Conservation (phyloP, 2,329 filamentous ascomycete genomes). For the Lasiodiplodia citricola region DNA sequence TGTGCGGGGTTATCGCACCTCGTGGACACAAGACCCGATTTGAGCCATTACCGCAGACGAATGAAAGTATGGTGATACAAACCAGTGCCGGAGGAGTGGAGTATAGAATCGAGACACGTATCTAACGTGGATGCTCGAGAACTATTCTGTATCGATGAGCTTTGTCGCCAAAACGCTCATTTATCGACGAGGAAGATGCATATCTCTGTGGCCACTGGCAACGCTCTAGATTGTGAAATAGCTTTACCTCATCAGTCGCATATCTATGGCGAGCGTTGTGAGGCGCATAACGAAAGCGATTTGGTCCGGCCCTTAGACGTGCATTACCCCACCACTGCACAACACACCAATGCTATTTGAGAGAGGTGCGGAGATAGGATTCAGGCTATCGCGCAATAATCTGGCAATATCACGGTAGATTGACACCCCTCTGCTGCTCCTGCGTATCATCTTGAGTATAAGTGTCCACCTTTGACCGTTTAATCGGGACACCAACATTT, state of each 20-base stretch:
- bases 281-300: neutral
- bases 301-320: neutral
- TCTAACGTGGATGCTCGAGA: neutral
- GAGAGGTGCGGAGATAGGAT: neutral
- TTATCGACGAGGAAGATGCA: neutral
- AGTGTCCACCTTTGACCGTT: neutral
- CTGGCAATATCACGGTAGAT: neutral
- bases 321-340: neutral
- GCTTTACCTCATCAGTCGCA: neutral
- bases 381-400: constrained; percentile 2
- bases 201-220: neutral
- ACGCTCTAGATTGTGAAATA: neutral
- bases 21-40: neutral
- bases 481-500: neutral
- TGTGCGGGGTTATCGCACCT: neutral
- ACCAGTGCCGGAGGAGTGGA: neutral
- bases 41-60: neutral
- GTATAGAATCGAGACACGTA: neutral
- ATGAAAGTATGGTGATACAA: neutral
- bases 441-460: neutral
- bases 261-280: constrained; percentile 9
- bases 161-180: neutral
- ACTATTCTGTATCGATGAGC: neutral
- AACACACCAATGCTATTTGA: neutral
- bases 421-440: neutral